Base-by-base conservation (phyloP, 1,284 basidiomycete genomes). In the Moniliella sp. region DNA sequence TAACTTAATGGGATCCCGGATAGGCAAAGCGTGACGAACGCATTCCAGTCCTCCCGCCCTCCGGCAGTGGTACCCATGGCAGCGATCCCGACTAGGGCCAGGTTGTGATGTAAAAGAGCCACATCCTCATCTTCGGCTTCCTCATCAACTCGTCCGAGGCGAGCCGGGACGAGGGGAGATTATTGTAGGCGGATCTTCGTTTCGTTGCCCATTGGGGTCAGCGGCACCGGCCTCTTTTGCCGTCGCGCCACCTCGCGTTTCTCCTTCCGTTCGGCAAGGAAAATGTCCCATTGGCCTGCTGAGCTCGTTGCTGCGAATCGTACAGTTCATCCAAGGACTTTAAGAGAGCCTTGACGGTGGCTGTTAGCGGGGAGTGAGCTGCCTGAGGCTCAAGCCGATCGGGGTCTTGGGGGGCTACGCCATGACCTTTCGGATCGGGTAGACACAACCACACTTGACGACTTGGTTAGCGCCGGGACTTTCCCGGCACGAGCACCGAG, bases 1-100 rank as follows among this genome's bases (percentile, higher is more conserved):
- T 88, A 86, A 21, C 70, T 71, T 15, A 94, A 68, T 5, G 88
- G 88, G 14, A 94, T 78, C 0, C 91, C 91, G 29, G 66, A 70
- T 31, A 79, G 66, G 15, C 88, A 73, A 2, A 97, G 66, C 32
- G 72, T 64, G 36, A 76, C 73, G 44, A 94, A 80, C 45, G 78
- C 76, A 34, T 67, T 70, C 59, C 76, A 71, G 50, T 84, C 79
- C 36, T 80, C 77, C 36, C 64, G 64, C n/a, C 62, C 64, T 19
- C 67, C 65, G 52, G 74, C 78, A 5, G 72, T 66, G 15, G 44
- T 45, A 0, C 81, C 82, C 40, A 91, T 71, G 57, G 82, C 78
- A n/a, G 75, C 74, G 39, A 93, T 76, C 0, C 81, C 82, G 29
- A 93, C 75, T 25, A 93, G 62, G 15, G 57, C 54, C 14, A 49